Base-by-base conservation (phyloP, 208 protist genomes). In the Wallacemonas sp. region DNA sequence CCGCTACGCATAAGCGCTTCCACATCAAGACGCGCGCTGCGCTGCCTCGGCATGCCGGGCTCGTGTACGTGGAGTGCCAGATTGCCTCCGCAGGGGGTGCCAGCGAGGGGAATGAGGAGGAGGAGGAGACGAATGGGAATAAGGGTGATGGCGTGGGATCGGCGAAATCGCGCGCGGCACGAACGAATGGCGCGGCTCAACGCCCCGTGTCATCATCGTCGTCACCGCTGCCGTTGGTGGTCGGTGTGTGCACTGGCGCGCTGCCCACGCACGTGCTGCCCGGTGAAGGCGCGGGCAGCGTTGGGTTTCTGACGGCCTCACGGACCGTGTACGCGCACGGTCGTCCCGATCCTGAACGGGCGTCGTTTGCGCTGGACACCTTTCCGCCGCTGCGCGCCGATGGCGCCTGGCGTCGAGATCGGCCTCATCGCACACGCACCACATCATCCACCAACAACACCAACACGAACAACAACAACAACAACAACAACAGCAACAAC, bases 11-110 rank as follows among this genome's bases (percentile, higher is more conserved):
- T 25, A 41, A 38, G 20, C 74, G 77, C 44, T 82, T 86, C 46
- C 88, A 94, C 65, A 54, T 94, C 0, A 86, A 87, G 57, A 89
- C 75, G 45, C 70, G 78, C 63, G 41, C 67, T 0, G 72, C 88
- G 1, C 65, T 91, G 39, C 59, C 75, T 36, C 76, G 74, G 23
- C 65, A 75, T 54, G 64, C 55, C 26, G 88, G 82, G 12, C 67
- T 91, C 11, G 72, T 87, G 41, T 85, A 91, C 65, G 82, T 91
- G 71, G 87, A 93, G 70, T 77, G 74, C 14, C 73, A 87, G n/a
- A n/a, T n/a, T n/a, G n/a, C n/a, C n/a, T n/a, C n/a, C n/a, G n/a
- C n/a, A n/a, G n/a, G n/a, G n/a, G n/a, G n/a, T n/a, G n/a, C n/a
- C n/a, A n/a, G n/a, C n/a, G n/a, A n/a, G n/a, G n/a, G n/a, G 67